Base-by-base conservation (phyloP, 495 filamentous ascomycete genomes). In the Xylaria longipes region DNA sequence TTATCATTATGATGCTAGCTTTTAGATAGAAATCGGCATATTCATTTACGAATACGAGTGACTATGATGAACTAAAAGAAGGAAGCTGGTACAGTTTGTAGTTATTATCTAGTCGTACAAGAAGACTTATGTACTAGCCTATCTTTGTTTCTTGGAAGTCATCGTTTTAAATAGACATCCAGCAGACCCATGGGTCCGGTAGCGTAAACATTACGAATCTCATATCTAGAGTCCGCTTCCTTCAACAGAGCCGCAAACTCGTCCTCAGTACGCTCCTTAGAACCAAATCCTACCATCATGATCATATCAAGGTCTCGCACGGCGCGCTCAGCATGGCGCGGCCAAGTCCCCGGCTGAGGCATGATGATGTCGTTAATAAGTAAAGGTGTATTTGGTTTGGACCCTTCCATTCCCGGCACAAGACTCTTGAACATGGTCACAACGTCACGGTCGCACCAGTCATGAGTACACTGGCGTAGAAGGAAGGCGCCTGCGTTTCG, bases 311-410 rank as follows among this genome's bases (percentile, higher is more conserved):
- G 29, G 62, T 77, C 67, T 11, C 77, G 41, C 39, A 72, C 11
- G 0, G 20, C 33, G 3, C 70, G 63, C 48, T 79, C 77, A 15
- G 5, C 0, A 45, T 50, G 27, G 27, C 73, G 37, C 0, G 66
- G 68, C 27, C 39, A 20, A n/a, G n/a, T 9, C 1, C 69, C 65
- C 12, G 65, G 71, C 57, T 76, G 71, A 0, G 80, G 80, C n/a
- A 80, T 7, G 1, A 82, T 61, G 3, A 72, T 74, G 12, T 82
- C 80, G 67, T 82, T 82, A 27, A 82, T 79, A 0, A 82, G 72
- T 0, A 82, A 35, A 1, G 78, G 79, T 3, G 79, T 80, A 0
- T 50, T 71, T 0, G 74, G 74, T 1, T 22, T 65, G 15, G 58
- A 78, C 0, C n/a, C 22, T 57, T 81, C 79, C 0, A 83, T 58